These are phyloP conservation scores for Alliaria petiolata DNA, from an alignment of 345 rosid genomes.

Conservation along the genomic window DNA sequence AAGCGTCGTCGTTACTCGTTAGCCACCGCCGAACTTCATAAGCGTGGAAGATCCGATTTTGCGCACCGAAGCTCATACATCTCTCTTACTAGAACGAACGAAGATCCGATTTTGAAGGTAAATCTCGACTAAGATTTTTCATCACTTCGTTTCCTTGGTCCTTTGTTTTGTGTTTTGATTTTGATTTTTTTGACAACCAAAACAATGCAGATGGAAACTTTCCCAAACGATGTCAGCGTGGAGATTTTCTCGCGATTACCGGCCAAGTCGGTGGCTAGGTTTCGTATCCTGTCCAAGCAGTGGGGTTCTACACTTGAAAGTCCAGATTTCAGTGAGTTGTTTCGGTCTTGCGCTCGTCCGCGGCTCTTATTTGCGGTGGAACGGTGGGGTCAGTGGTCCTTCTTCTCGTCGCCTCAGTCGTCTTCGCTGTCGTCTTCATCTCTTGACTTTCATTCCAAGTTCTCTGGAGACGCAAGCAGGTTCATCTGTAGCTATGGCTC, in stretches of 20 bases:
- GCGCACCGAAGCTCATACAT: too few relatives aligned
- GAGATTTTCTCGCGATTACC: not conserved
- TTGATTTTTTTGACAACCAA: too few relatives aligned
- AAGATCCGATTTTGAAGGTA: too few relatives aligned
- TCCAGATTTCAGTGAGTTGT: not conserved
- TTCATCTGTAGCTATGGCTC: not conserved
- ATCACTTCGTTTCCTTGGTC: too few relatives aligned
- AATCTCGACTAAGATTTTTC: too few relatives aligned
- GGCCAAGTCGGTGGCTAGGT: not conserved
- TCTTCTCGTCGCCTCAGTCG: not conserved
- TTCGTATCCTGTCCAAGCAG: not conserved
- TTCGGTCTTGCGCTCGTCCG: not conserved
- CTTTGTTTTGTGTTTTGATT: too few relatives aligned
- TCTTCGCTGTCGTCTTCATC: not conserved
- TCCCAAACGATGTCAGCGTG: not conserved
- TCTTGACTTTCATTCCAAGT: not conserved
- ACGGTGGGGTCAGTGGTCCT: not conserved
- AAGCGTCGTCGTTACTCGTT: too few relatives aligned
- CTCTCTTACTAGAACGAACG: too few relatives aligned
- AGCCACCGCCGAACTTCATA: too few relatives aligned
- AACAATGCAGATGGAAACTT: too few relatives aligned
- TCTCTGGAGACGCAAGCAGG: not conserved
- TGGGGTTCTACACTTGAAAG: not conserved
- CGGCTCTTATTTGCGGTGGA: not conserved
- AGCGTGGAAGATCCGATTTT: too few relatives aligned